Conservation (phyloP, 306 rosid species). For the Malus sylvestris region DNA sequence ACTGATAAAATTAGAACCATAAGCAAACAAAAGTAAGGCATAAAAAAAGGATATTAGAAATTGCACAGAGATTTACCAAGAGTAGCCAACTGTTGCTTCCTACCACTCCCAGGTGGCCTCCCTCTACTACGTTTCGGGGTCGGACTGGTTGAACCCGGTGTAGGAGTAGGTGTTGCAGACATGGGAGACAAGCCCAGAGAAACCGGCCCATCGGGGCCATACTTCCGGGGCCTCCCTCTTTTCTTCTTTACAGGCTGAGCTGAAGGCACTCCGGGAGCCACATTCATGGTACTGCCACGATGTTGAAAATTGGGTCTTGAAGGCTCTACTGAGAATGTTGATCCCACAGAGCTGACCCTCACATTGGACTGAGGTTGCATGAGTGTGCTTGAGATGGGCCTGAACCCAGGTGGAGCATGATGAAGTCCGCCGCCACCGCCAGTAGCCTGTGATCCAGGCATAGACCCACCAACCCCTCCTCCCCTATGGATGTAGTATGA, state of each 20-base stretch:
- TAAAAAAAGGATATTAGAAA: neutral
- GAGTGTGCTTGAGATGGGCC: constrained; percentile 49
- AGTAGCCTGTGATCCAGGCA: constrained; percentile 43
- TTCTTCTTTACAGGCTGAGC: constrained; percentile 74
- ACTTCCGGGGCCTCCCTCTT: constrained; percentile 94
- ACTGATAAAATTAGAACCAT: neutral
- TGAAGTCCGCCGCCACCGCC: constrained; percentile 40
- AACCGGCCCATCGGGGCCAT: constrained; percentile 69
- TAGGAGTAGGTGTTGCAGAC: constrained; percentile 45
- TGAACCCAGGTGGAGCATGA: constrained; percentile 61
- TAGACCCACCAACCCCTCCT: constrained; percentile 62
- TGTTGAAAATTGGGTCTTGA: constrained; percentile 38
- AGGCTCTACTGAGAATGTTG: constrained; percentile 56
- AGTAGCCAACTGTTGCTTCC: constrained; percentile 79
- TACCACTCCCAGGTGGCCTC: constrained; percentile 84
- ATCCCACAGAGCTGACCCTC: constrained; percentile 41
- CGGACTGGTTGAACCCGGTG: constrained; percentile 40
- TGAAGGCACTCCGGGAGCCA: constrained; percentile 46
- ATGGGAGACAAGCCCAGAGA: constrained; percentile 70
- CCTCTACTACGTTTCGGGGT: constrained; percentile 53
- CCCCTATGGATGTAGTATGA: constrained; percentile 68
- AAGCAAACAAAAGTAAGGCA: neutral
- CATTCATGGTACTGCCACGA: constrained; percentile 45
- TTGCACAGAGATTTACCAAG: constrained; percentile 44
- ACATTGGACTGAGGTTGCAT: constrained; percentile 55